Percentiles rank a stretch among this genome's conserved stretches.
These are phyloP conservation scores for Teratosphaeria gauchensis DNA, from an alignment of 2,329 filamentous ascomycete species.

Conservation along the genomic window DNA sequence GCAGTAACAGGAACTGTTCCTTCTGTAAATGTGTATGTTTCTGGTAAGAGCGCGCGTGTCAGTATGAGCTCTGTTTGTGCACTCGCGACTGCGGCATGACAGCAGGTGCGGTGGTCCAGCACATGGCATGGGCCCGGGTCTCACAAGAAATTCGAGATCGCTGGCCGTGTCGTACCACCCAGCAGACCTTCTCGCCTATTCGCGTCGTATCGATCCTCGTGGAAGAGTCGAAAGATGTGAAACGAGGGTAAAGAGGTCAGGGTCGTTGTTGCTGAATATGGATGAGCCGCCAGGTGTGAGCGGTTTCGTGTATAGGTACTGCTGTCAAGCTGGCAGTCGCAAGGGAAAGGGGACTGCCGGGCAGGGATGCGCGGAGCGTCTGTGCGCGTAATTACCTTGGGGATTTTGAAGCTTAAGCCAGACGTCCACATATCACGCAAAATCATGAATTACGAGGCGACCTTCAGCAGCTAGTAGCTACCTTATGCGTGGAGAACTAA, in stretches of 20 bases:
- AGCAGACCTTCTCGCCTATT: not conserved
- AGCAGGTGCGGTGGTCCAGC: not conserved
- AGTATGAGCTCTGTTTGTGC: conserved; percentile 6
- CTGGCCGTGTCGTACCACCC: conserved; percentile 3
- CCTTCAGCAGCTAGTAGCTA: not conserved
- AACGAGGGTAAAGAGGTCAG: not conserved
- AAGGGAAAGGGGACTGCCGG: not conserved
- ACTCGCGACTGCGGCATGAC: not conserved
- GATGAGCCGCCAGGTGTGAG: not conserved
- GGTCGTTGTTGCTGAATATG: not conserved
- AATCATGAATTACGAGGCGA: not conserved
- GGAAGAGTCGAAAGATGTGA: not conserved
- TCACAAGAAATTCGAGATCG: conserved; percentile 5
- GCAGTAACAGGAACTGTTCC: conserved; percentile 14
- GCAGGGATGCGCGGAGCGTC: not conserved
- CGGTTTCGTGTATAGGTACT: not conserved
- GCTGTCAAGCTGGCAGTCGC: not conserved
- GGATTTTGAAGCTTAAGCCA: not conserved
- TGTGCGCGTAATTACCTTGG: not conserved
- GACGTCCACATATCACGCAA: not conserved
- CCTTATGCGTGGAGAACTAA: not conserved
- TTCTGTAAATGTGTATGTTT: conserved; percentile 10
- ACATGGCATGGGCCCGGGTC: not conserved
- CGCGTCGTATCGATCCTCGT: not conserved
- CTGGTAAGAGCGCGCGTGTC: conserved; percentile 14